phyloP scores from a whole-genome alignment of 2,329 filamentous ascomycete genomes.

The Colletotrichum orchidophilum region DNA sequence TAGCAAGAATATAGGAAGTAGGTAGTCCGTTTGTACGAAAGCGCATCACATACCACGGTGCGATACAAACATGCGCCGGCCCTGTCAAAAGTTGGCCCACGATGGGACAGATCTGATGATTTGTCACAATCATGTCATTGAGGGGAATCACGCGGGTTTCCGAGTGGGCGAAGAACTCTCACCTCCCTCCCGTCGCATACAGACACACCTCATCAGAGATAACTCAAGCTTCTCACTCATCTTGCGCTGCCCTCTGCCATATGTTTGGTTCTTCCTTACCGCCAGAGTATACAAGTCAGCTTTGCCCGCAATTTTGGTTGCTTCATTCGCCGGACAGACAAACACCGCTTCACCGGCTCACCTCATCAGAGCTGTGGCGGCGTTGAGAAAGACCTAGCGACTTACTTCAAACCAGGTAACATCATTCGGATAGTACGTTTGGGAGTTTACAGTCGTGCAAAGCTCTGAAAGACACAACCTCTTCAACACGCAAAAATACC shows the following conservation, averaged over 20 bases:
- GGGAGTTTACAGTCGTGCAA: too few relatives aligned
- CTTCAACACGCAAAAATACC: background rate
- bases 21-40: background rate
- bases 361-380: background rate
- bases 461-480: background rate
- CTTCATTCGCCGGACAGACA: background rate
- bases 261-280: background rate
- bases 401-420: background rate
- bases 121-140: conserved; percentile 20
- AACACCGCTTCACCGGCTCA: background rate
- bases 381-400: background rate
- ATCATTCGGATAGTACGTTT: background rate
- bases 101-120: background rate
- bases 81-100: background rate
- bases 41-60: background rate
- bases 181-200: background rate
- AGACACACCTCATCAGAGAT: background rate
- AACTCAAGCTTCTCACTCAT: background rate
- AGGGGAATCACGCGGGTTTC: background rate
- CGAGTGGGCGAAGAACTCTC: background rate
- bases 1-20: background rate
- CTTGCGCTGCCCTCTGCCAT: background rate
- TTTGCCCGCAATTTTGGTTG: background rate
- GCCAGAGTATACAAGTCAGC: background rate
- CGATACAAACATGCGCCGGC: background rate